Base-by-base conservation (phyloP, 78 protist genomes). In the Chrysochromulina tobinii region DNA sequence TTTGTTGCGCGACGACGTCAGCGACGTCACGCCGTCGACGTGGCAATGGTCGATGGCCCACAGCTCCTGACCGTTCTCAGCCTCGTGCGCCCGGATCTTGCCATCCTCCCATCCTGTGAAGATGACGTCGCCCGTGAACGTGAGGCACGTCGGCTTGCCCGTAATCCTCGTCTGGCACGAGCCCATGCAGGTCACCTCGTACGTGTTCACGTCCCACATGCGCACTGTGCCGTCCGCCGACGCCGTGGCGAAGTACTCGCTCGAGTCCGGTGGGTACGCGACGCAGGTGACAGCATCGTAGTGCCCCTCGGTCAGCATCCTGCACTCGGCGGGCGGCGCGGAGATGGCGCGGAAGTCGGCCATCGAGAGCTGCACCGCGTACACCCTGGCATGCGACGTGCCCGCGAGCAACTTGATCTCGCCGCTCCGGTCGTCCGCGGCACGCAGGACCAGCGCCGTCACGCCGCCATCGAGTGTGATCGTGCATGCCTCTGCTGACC, bases 61-160 rank as follows among this genome's bases (percentile, higher is more conserved):
- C 17, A 79, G 81, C 57, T 58, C 23, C 72, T 54, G 75, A 27
- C 93, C 93, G 25, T n/a, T 50, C 25, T 85, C 90, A 3, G 87
- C 72, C 11, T 58, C 93, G 23, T 15, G 48, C 38, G 54, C 57
- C 11, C 89, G 69, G 59, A 90, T 75, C 69, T 86, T 86, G 55
- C 93, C 93, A 72, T 91, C 93, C 68, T 61, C 57, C 91, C 89
- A 91, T 12, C 93, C 93, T 1, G 89, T 50, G 90, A 91, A 25
- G 50, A 85, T 15, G 23, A 55, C 75, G 48, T 81, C 88, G 23
- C 67, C 51, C 21, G 68, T 53, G 58, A 81, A 90, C 59, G 53
- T 87, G 53, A 89, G 12, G 17, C 54, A 77, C 14, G n/a, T 51
- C 67, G 93, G 91, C 18, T 0, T 50, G 9, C 93, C 89, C n/a